These are phyloP conservation scores for Tanacetum coccineum DNA, from an alignment of 129 eudicot species.

Conservation along the genomic window DNA sequence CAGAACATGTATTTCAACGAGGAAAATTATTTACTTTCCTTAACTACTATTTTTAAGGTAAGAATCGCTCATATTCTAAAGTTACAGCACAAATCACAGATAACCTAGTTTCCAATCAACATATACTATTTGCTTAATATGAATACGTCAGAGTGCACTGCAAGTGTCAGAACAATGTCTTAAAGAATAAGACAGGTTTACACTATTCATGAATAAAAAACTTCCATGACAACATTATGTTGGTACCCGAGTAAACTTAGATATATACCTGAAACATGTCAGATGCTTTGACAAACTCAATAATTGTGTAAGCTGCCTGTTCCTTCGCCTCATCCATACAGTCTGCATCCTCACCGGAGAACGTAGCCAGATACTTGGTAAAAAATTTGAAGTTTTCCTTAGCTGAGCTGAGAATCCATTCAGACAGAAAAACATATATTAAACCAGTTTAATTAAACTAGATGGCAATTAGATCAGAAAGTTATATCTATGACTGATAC, in stretches of 20 bases:
- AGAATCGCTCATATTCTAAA: neutral
- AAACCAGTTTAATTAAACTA: neutral
- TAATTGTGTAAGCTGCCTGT: slow-evolving; percentile 58
- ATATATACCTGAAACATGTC: slow-evolving; percentile 36
- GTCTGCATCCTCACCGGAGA: slow-evolving; percentile 56
- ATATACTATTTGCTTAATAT: neutral
- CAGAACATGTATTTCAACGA: neutral
- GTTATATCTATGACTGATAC: slow-evolving; percentile 27
- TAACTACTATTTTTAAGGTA: neutral
- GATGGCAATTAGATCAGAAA: neutral
- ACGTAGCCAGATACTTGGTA: slow-evolving; percentile 74
- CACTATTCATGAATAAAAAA: neutral
- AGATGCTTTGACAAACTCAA: slow-evolving; percentile 82
- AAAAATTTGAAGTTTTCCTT: slow-evolving; percentile 68
- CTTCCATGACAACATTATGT: neutral
- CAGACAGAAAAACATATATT: slow-evolving; percentile 1
- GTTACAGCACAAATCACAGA: neutral
- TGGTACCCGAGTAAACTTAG: neutral
- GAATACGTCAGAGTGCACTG: neutral
- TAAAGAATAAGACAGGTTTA: neutral
- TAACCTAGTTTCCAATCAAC: neutral
- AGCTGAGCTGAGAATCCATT: slow-evolving; percentile 52
- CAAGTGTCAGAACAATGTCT: neutral
- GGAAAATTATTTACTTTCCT: neutral
- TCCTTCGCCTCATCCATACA: slow-evolving; percentile 68